Base-by-base conservation (phyloP, 352 stramenopile genomes). In the Albugo laibachii region DNA sequence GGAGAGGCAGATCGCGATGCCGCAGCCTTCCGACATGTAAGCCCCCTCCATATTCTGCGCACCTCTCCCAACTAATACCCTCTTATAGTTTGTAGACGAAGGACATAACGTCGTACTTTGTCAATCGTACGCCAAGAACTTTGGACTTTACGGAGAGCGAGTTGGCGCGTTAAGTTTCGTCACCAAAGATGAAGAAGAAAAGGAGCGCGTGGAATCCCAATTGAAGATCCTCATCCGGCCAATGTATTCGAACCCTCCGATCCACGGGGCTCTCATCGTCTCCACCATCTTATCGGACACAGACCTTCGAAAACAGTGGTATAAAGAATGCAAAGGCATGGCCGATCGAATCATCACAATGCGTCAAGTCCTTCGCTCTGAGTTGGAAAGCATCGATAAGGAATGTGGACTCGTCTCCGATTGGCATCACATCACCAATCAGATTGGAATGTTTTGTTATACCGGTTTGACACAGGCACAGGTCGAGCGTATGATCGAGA, bases 41-140 rank as follows among this genome's bases (percentile, higher is more conserved):
- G 54, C 63, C 2, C 20, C 34, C 11, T 15, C 36, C 18, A 20
- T 14, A 47, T 24, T 35, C 19, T 13, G 37, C 13, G 8, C 19
- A 24, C 48, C 11, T 18, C 1, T 0, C 3, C 41, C 1, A 47
- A 13, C 21, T 45, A 16, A 5, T 19, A 52, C 19, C n/a, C 3
- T 24, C 3, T 43, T 3, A 3, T 14, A 66, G 65, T 99, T 99
- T 69, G 95, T 99, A 5, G 87, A 95, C 48, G 89, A 99, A 50
- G 96, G 96, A 27, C 94, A 99, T 73, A 87, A 96, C 52, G 78
- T 99, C 59, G 63, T 95, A 13, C 65, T 99, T 46, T 88, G 89
- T 35, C 95, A 99, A 78, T 97, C 83, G 58, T 99, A 98, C 67
- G 95, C 94, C 38, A 99, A 99, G 77, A 99, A 99, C 85, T 99